These are phyloP conservation scores for Alternaria rosae DNA, from an alignment of 2,329 filamentous ascomycete genomes.

Conservation along the genomic window DNA sequence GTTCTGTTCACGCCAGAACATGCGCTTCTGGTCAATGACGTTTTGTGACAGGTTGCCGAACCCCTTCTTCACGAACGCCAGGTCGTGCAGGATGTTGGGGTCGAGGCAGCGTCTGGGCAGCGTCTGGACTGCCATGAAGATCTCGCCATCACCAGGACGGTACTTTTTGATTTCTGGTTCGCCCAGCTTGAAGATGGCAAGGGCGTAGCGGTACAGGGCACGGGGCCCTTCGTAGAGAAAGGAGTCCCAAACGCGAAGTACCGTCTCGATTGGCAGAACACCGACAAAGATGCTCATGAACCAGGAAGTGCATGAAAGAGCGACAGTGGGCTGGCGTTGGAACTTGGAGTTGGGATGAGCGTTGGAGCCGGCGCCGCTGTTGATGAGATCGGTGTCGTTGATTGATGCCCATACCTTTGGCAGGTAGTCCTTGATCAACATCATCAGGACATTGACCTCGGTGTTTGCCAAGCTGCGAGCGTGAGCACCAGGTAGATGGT, in stretches of 20 bases:
- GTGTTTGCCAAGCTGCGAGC: constrained; percentile 91
- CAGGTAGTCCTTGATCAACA: constrained; percentile 79
- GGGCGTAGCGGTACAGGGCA: constrained; percentile 88
- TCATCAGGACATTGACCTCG: constrained; percentile 92
- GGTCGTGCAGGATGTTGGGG: constrained; percentile 80
- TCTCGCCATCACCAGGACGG: constrained; percentile 88
- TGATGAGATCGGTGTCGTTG: constrained; percentile 70
- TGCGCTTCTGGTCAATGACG: constrained; percentile 76
- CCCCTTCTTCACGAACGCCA: constrained; percentile 80
- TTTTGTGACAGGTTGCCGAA: constrained; percentile 84
- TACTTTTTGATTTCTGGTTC: constrained; percentile 77
- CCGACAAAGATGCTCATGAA: constrained; percentile 98
- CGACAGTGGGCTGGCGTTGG: constrained; percentile 80
- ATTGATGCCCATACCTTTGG: constrained; percentile 89
- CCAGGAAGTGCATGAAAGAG: constrained; percentile 92
- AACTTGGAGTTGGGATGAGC: constrained; percentile 46
- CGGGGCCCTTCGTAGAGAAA: constrained; percentile 97
- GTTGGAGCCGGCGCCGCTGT: constrained; percentile 43
- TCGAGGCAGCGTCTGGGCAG: constrained; percentile 83
- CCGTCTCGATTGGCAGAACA: constrained; percentile 88
- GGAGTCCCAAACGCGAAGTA: constrained; percentile 91
- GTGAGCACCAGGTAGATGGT: constrained; percentile 90
- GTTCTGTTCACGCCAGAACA: constrained; percentile 46
- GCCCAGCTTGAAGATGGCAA: constrained; percentile 89
- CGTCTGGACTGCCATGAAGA: constrained; percentile 91